Evolutionary conservation across 192 early-diverging fungal genomes (phyloP).

Genomic region (Coemansia sp.): DNA sequence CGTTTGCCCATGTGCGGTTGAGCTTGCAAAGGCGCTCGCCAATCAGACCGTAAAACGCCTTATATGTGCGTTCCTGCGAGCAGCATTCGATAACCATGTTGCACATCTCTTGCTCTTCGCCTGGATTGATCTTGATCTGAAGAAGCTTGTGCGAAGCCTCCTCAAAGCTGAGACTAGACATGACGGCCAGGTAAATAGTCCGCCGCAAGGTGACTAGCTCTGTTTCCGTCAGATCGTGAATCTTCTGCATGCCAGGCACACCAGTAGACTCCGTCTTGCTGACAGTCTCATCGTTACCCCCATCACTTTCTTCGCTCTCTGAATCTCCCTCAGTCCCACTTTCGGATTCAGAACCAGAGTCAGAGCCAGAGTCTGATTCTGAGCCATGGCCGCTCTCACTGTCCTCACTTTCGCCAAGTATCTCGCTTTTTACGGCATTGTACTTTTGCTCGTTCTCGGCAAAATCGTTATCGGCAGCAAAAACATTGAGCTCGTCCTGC

Average conservation of each 20-base stretch:
- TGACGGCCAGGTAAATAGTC: constrained; percentile 94
- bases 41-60: constrained; percentile 89
- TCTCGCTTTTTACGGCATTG: constrained; percentile 74
- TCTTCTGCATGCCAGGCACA: constrained; percentile 44
- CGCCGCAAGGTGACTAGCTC: constrained; percentile 84
- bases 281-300: neutral
- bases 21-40: constrained; percentile 92
- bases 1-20: constrained; percentile 73
- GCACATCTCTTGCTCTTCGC: constrained; percentile 87
- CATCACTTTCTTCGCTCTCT: constrained; percentile 42
- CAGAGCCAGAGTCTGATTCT: constrained; percentile 18
- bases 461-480: constrained; percentile 79
- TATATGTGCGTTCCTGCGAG: constrained; percentile 92
- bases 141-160: constrained; percentile 95
- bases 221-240: constrained; percentile 89
- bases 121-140: constrained; percentile 78
- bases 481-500: constrained; percentile 83
- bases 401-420: constrained; percentile 76
- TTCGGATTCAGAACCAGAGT: constrained; percentile 39
- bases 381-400: constrained; percentile 51
- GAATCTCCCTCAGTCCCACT: constrained; percentile 51
- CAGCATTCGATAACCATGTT: constrained; percentile 99
- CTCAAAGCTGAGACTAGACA: constrained; percentile 93
- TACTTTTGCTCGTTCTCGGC: constrained; percentile 85
- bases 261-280: constrained; percentile 9